phyloP scores from a whole-genome alignment of 192 early-diverging fungal genomes.

The Coemansia sp. region DNA sequence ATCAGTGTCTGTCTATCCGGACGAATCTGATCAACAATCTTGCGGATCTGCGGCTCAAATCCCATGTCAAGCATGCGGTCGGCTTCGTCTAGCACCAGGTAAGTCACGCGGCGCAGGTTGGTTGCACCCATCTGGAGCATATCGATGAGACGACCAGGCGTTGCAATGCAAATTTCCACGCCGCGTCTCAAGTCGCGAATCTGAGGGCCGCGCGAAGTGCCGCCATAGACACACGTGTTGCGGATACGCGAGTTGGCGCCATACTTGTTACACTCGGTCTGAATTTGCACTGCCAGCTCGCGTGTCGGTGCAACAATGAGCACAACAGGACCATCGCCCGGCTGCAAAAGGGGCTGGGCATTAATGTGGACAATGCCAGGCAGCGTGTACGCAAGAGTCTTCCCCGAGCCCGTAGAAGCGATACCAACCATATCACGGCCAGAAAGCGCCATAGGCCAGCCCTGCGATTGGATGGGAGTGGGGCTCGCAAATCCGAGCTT shows the following conservation, averaged over 20 bases:
- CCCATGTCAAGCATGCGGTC: slow-evolving; percentile 99
- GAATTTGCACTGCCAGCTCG: slow-evolving; percentile 96
- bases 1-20: slow-evolving; percentile 98
- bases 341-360: slow-evolving; percentile 88
- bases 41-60: slow-evolving; percentile 97
- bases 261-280: slow-evolving; percentile 92
- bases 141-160: slow-evolving; percentile 96
- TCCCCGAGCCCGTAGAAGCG: slow-evolving; percentile 88
- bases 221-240: slow-evolving; percentile 95
- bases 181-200: slow-evolving; percentile 81
- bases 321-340: slow-evolving; percentile 95
- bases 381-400: slow-evolving; percentile 91
- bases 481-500: slow-evolving; percentile 83
- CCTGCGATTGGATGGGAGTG: slow-evolving; percentile 94
- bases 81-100: slow-evolving; percentile 98
- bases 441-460: slow-evolving; percentile 97
- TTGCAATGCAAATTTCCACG: slow-evolving; percentile 96
- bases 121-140: slow-evolving; percentile 88
- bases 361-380: slow-evolving; percentile 99
- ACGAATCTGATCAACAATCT: slow-evolving; percentile 95
- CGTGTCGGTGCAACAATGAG: slow-evolving; percentile 95
- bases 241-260: slow-evolving; percentile 85
- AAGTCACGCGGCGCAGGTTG: slow-evolving; percentile 92
- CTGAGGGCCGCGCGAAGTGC: slow-evolving; percentile 88
- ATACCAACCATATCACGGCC: slow-evolving; percentile 93